Evolutionary conservation across 2,329 filamentous ascomycete genomes (phyloP).

Genomic region (Corinectria fuckeliana): DNA sequence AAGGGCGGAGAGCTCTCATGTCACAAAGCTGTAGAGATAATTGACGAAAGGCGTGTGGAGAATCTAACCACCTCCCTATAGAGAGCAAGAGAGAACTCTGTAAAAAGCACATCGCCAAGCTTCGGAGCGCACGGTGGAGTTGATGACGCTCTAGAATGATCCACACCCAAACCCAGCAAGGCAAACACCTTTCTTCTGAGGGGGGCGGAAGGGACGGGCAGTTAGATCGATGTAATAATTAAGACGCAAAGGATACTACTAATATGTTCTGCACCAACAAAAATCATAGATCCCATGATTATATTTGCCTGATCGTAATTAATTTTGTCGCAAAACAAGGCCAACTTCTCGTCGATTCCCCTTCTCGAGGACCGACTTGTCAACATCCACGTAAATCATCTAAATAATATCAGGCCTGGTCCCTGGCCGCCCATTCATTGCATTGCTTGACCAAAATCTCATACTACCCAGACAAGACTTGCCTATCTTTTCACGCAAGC

Average conservation of each 20-base stretch:
- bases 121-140: conserved; percentile 10
- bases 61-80: conserved; percentile 15
- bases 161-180: background rate
- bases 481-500: conserved; percentile 31
- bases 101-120: conserved; percentile 3
- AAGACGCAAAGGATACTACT: conserved; percentile 8
- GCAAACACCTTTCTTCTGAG: background rate
- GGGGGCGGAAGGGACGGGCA: background rate
- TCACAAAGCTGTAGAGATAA: conserved; percentile 17
- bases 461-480: conserved; percentile 36
- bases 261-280: conserved; percentile 12
- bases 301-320: conserved; percentile 28
- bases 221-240: conserved; percentile 13
- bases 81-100: conserved; percentile 3
- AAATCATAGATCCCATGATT: conserved; percentile 28
- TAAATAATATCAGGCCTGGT: conserved; percentile 35
- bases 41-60: conserved; percentile 12
- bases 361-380: conserved; percentile 8
- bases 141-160: conserved; percentile 1
- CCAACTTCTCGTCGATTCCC: conserved; percentile 25
- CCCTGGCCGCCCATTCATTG: conserved; percentile 29
- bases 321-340: conserved; percentile 26
- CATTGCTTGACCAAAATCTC: conserved; percentile 30
- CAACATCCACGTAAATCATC: conserved; percentile 27
- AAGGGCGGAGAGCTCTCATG: conserved; percentile 6